phyloP scores from a whole-genome alignment of 768 basidiomycete species.

The Russula lepida region DNA sequence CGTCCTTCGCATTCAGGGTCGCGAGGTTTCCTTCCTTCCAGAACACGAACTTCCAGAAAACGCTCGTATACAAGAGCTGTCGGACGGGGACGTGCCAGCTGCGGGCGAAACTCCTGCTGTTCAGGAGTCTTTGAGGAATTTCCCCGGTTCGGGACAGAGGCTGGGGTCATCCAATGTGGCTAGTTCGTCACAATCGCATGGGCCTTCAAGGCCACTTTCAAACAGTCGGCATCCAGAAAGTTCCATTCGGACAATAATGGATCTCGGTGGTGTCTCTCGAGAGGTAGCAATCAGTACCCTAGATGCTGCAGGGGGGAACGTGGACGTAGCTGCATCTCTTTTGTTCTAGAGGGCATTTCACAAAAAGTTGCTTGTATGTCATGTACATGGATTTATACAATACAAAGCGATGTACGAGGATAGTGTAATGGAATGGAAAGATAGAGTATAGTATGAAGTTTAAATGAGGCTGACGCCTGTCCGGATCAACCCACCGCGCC shows the following conservation, averaged over 20 bases:
- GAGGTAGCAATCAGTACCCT: conserved; percentile 72
- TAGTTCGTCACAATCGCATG: conserved; percentile 23
- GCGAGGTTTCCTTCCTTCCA: conserved; percentile 80
- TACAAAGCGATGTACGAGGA: conserved; percentile 11
- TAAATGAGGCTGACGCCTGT: conserved; percentile 75
- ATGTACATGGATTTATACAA: conserved; percentile 23
- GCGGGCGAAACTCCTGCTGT: neutral
- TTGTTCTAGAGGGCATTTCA: conserved; percentile 48
- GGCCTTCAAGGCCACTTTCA: conserved; percentile 6
- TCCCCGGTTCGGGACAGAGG: conserved; percentile 64
- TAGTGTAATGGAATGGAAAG: neutral
- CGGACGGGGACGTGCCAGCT: conserved; percentile 18
- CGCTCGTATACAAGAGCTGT: conserved; percentile 40
- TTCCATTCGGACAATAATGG: conserved; percentile 56
- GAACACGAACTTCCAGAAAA: conserved; percentile 93
- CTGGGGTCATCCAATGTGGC: conserved; percentile 41
- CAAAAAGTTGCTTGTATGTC: neutral
- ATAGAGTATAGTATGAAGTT: conserved; percentile 10
- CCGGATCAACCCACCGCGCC: conserved; percentile 76
- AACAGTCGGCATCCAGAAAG: conserved; percentile 44
- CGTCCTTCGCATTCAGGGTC: conserved; percentile 84
- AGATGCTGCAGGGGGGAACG: conserved; percentile 74
- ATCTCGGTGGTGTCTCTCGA: conserved; percentile 72
- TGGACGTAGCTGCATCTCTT: conserved; percentile 82
- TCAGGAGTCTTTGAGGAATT: conserved; percentile 24